These are phyloP conservation scores for Phytopythium vexans DNA, from an alignment of 352 stramenopile species.

Conservation along the genomic window DNA sequence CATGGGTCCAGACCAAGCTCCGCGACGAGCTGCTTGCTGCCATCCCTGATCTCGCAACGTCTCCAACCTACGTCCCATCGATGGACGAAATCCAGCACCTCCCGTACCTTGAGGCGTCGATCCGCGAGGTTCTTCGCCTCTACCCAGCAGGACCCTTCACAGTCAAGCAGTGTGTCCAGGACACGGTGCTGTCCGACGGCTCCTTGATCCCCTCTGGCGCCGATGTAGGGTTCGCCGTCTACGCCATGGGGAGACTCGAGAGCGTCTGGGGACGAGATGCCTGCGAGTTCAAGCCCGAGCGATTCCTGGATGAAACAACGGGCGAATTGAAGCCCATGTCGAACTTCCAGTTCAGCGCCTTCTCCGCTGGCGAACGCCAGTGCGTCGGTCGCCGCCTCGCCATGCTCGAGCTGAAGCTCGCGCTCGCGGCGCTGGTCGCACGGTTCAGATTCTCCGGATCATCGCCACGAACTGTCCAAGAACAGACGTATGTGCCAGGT, in stretches of 20 bases:
- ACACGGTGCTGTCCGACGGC: constrained; percentile 66
- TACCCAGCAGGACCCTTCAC: constrained; percentile 44
- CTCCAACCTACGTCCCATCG: constrained; percentile 14
- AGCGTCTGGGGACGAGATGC: constrained; percentile 68
- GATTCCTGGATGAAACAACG: constrained; percentile 46
- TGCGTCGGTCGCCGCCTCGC: constrained; percentile 42
- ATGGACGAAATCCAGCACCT: constrained; percentile 49
- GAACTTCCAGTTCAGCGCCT: constrained; percentile 45
- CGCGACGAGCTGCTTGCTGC: constrained; percentile 30
- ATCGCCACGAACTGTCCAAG: constrained; percentile 8
- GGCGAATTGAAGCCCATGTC: constrained; percentile 22
- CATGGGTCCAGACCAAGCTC: constrained; percentile 31
- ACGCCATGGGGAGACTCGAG: constrained; percentile 41
- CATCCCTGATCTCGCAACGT: constrained; percentile 20
- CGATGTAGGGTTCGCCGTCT: constrained; percentile 47
- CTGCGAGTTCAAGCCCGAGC: constrained; percentile 36
- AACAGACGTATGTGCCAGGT: constrained; percentile 26
- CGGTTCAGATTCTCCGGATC: constrained; percentile 22
- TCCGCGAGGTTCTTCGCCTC: constrained; percentile 64
- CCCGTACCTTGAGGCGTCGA: constrained; percentile 53
- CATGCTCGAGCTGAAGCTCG: constrained; percentile 41
- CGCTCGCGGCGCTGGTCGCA: constrained; percentile 22
- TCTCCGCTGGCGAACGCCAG: constrained; percentile 44
- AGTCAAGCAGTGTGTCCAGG: constrained; percentile 33
- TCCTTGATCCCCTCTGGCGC: constrained; percentile 63